Evolutionary conservation across 495 filamentous ascomycete genomes (phyloP), one percentile per base, ranked within the genome.

Genomic region (Hyaloscypha hepaticicola): DNA sequence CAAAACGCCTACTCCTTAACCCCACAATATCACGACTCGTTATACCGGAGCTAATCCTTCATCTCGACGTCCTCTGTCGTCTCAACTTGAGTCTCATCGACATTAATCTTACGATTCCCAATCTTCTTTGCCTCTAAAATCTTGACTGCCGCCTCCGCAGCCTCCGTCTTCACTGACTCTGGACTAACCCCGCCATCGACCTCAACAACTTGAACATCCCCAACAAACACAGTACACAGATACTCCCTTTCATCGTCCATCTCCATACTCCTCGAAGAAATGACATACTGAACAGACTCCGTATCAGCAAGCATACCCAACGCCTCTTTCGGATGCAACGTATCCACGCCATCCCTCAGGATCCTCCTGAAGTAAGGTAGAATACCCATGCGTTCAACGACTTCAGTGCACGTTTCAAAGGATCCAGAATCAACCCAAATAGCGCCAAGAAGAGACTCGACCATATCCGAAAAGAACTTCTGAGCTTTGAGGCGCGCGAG

Each of bases 381-480:
- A 12, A 97, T 74, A 0, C 92, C 91, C 0, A 90, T 68, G 1
- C 78, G 70, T 64, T 90, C 85, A 0, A 89, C 66, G 41, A 97
- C 82, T 0, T 31, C 62, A 27, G 77, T 74, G 65, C 89, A 92
- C 0, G 64, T 74, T 0, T 73, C 76, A 26, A 93, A 69, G 4
- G 83, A 76, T 2, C 90, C 90, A 0, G 87, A 90, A 72, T 97
- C 95, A 57, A 96, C 78, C 77, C 89, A 99, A 0, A 97, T 84
- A 0, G 94, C 95, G 0, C 92, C 95, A 1, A 97, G 74, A 1
- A 94, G 65, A 56, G 81, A 84, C 79, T 99, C 95, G 45, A 97
- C 78, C 11, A 97, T 77, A 71, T 99, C 94, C 0, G 90, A 95
- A 76, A 90, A 87, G 79, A 91, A 90, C 67, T 97, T 98, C 26